Base-by-base conservation (phyloP, 1,139 yeast genomes). In the Nakaseomyces nivariensis region DNA sequence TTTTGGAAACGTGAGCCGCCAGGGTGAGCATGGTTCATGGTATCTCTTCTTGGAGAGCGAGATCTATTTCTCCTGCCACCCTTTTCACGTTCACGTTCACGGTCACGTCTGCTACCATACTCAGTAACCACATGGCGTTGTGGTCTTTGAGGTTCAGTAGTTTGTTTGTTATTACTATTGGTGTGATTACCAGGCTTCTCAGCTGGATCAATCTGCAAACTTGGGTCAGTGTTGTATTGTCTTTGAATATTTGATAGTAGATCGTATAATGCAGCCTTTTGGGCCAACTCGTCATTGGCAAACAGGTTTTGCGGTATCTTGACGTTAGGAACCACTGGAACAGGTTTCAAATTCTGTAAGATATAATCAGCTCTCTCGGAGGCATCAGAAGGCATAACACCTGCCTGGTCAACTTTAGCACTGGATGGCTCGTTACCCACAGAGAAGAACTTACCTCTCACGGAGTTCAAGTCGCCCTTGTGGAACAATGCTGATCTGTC, bases 401-500 rank as follows among this genome's bases (percentile, higher is more conserved):
- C 54, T 9, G 66, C 56, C 29, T 55, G 49, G 25, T 60, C 49
- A 4, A 51, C 53, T 32, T 58, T 48, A 22, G 59, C 56, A 51
- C 13, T 33, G 36, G n/a, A n/a, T n/a, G 36, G 32, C 17, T 58
- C 50, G 24, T 63, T 49, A 11, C 43, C 51, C 51, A 78, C 70
- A 47, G 73, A 72, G 60, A 81, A 82, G 67, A 78, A 79, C 60
- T 77, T 81, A n/a, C 72, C 67, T 64, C 82, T 78, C 51, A 86
- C 76, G 25, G 75, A 67, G 49, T 74, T 69, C 53, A 90, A 71
- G 38, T 75, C 70, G 43, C 74, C 74, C 43, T 76, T 75, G 49
- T 75, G 73, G 68, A 92, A 92, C 13, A 96, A 85, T 48, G 79
- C 81, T 36, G 92, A 85, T 57, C 88, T 80, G 60, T 82, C 88